Evolutionary conservation across 2,329 filamentous ascomycete species (phyloP).

Genomic region (Calonectria naviculata): DNA sequence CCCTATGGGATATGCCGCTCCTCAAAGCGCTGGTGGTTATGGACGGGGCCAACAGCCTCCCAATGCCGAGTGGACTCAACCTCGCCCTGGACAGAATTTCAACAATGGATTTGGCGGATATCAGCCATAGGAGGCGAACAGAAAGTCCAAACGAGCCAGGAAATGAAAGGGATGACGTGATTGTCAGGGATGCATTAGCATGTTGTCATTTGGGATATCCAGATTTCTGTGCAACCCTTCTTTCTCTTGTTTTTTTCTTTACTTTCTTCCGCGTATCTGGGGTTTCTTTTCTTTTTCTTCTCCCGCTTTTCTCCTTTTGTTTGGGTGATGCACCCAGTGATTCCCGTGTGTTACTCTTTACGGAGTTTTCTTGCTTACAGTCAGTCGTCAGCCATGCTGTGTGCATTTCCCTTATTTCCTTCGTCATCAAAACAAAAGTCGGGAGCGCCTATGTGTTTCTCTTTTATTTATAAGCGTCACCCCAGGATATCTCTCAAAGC

Average conservation of each 20-base stretch:
- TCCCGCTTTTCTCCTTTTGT: slow-evolving; percentile 37
- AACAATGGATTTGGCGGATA: slow-evolving; percentile 72
- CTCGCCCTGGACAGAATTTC: slow-evolving; percentile 66
- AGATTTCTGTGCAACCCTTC: slow-evolving; percentile 28
- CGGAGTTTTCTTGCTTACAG: slow-evolving; percentile 41
- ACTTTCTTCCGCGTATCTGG: slow-evolving; percentile 34
- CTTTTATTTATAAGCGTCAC: slow-evolving; percentile 41
- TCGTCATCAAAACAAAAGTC: slow-evolving; percentile 38
- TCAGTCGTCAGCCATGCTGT: slow-evolving; percentile 27
- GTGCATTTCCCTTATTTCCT: slow-evolving; percentile 35
- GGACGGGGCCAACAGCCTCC: slow-evolving; percentile 77
- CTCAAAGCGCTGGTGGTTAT: slow-evolving; percentile 84
- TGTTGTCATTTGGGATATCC: slow-evolving; percentile 37
- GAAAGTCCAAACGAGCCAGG: slow-evolving; percentile 36
- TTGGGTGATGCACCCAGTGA: slow-evolving; percentile 36
- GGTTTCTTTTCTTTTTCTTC: slow-evolving; percentile 31
- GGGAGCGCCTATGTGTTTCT: slow-evolving; percentile 37
- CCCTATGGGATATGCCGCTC: slow-evolving; percentile 77
- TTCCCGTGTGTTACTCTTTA: slow-evolving; percentile 38
- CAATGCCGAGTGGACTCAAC: slow-evolving; percentile 66
- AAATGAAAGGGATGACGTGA: slow-evolving; percentile 38
- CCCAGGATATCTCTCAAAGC: slow-evolving; percentile 44
- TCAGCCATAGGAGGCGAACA: slow-evolving; percentile 61
- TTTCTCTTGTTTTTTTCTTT: slow-evolving; percentile 36
- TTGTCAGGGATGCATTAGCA: slow-evolving; percentile 29